Evolutionary conservation across 768 basidiomycete species (phyloP).

Genomic region (Glaciozyma martinii): DNA sequence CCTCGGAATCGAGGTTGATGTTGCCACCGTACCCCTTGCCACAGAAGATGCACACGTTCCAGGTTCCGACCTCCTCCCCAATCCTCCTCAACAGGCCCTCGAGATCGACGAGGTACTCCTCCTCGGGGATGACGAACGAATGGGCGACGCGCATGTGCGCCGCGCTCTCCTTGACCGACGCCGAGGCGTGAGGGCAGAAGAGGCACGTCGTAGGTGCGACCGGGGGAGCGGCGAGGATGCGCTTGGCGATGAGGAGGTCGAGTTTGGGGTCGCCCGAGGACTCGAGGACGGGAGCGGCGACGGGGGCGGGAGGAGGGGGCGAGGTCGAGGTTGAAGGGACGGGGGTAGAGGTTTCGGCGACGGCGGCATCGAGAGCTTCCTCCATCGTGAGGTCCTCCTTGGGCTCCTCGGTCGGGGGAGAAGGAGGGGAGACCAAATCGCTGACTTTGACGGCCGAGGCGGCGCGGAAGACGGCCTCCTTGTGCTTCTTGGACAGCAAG

Average conservation of each 20-base stretch:
- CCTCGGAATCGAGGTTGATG: conserved; percentile 68
- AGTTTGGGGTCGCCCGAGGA: conserved; percentile 25
- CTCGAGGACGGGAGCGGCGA: conserved; percentile 8
- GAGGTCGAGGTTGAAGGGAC: conserved; percentile 19
- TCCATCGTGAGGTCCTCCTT: conserved; percentile 7
- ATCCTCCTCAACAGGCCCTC: conserved; percentile 73
- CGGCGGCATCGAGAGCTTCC: neutral
- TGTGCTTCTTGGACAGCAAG: conserved; percentile 79
- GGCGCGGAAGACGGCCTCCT: conserved; percentile 56
- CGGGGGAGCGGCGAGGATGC: conserved; percentile 36
- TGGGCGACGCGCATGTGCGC: conserved; percentile 78
- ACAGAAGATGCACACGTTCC: conserved; percentile 86
- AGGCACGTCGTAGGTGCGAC: conserved; percentile 59
- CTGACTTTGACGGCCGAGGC: conserved; percentile 22
- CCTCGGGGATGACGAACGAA: conserved; percentile 94
- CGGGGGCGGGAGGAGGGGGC: conserved; percentile 1
- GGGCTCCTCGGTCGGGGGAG: neutral
- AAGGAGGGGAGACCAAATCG: conserved; percentile 2
- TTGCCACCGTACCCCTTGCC: conserved; percentile 56
- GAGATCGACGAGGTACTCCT: conserved; percentile 76
- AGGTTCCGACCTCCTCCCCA: conserved; percentile 86
- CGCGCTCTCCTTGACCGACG: conserved; percentile 56
- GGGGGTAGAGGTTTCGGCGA: conserved; percentile 8
- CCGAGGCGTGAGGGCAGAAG: conserved; percentile 57
- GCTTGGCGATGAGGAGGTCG: conserved; percentile 32